Conservation (phyloP, 805 yeast species). For the Sungouiella blattae region DNA sequence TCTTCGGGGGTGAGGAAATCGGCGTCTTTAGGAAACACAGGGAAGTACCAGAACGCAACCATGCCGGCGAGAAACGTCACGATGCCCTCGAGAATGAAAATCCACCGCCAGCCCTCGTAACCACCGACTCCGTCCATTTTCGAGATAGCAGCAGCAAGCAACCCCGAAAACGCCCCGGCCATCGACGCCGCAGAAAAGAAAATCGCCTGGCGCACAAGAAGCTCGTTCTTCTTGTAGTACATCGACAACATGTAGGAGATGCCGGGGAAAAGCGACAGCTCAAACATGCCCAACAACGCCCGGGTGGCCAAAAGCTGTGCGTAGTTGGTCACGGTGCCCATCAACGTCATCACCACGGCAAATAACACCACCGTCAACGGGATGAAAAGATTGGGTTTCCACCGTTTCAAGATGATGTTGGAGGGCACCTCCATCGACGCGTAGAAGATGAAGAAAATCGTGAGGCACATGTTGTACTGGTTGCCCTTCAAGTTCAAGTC, state of each 20-base stretch:
- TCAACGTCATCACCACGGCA: slow-evolving; percentile 61
- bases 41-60: slow-evolving; percentile 31
- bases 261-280: slow-evolving; percentile 38
- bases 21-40: slow-evolving; percentile 33
- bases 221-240: slow-evolving; percentile 35
- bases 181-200: slow-evolving; percentile 34
- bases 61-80: slow-evolving; percentile 34
- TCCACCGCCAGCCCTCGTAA: slow-evolving; percentile 46
- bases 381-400: slow-evolving; percentile 64
- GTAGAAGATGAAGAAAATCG: slow-evolving; percentile 12
- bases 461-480: slow-evolving; percentile 9
- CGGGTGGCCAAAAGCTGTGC: slow-evolving; percentile 45
- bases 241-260: slow-evolving; percentile 34
- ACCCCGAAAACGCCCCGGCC: slow-evolving; percentile 37
- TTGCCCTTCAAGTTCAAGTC: slow-evolving; percentile 5
- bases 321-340: slow-evolving; percentile 58
- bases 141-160: slow-evolving; percentile 31
- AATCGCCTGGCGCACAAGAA: slow-evolving; percentile 33
- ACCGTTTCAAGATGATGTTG: slow-evolving; percentile 14
- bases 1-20: slow-evolving; percentile 40
- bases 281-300: slow-evolving; percentile 36
- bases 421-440: slow-evolving; percentile 11
- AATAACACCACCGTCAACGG: slow-evolving; percentile 53
- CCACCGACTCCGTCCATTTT: slow-evolving; percentile 31
- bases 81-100: slow-evolving; percentile 45